Percentiles rank a stretch among this genome's conserved stretches.
These are phyloP conservation scores for Setaria viridis DNA, from an alignment of 202 grass and related monocot species.

Conservation along the genomic window DNA sequence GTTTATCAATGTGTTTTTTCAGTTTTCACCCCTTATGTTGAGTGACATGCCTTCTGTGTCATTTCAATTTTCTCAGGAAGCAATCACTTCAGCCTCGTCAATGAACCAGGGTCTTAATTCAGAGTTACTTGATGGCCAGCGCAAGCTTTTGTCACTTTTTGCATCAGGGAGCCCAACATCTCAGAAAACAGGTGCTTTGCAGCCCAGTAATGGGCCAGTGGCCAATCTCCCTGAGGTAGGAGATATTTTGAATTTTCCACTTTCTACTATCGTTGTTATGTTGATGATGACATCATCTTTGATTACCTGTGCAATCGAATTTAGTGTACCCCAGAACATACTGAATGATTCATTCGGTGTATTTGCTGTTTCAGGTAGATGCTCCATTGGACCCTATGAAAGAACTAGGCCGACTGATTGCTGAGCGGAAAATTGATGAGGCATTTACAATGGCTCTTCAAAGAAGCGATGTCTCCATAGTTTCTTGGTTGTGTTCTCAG, in stretches of 20 bases:
- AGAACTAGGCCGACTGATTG: slow-evolving; percentile 72
- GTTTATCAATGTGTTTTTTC: background rate
- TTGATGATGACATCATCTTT: background rate
- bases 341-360: slow-evolving; percentile 1
- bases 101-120: slow-evolving; percentile 71
- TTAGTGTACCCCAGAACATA: background rate
- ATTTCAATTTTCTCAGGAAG: slow-evolving; percentile 68
- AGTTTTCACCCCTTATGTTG: background rate
- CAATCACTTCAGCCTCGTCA: slow-evolving; percentile 78
- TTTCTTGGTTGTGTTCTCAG: slow-evolving; percentile 95
- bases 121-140: slow-evolving; percentile 89
- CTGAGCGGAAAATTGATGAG: slow-evolving; percentile 81
- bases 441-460: slow-evolving; percentile 95
- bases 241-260: background rate
- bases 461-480: slow-evolving; percentile 78
- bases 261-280: background rate
- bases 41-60: slow-evolving; percentile 25
- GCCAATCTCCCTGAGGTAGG: slow-evolving; percentile 67
- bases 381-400: slow-evolving; percentile 72
- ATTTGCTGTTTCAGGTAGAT: slow-evolving; percentile 65
- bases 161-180: slow-evolving; percentile 57
- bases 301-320: background rate
- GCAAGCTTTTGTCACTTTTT: slow-evolving; percentile 77
- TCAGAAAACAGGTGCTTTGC: slow-evolving; percentile 48
- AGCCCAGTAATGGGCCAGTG: slow-evolving; percentile 66